Conservation (phyloP, 83 land plant species). For the Thuja plicata region DNA sequence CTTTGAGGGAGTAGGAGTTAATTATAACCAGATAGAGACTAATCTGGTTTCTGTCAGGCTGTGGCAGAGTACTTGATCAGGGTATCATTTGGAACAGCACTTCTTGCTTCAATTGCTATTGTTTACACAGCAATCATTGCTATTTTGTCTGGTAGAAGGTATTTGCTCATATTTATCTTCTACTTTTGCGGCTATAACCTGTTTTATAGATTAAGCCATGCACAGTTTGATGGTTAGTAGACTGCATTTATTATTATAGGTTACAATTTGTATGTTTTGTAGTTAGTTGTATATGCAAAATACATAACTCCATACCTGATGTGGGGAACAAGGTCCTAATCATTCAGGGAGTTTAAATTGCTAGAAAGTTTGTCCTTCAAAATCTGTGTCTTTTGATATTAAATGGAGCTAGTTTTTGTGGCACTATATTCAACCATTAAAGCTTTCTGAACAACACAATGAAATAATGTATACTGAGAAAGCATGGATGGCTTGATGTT, state of each 20-base stretch:
- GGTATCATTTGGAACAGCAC: slow-evolving; percentile 92
- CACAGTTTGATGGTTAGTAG: neutral
- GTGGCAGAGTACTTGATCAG: slow-evolving; percentile 78
- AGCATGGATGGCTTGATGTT: neutral
- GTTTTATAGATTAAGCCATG: neutral
- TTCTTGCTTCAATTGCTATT: slow-evolving; percentile 87
- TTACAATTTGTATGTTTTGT: slow-evolving; percentile 5
- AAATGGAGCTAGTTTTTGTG: neutral
- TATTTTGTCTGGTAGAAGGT: slow-evolving; percentile 79
- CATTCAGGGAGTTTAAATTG: neutral
- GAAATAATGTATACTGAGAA: neutral
- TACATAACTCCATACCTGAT: neutral
- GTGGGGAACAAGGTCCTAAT: neutral
- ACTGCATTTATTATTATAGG: neutral
- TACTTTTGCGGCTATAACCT: neutral
- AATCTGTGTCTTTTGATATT: neutral
- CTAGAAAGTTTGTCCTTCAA: neutral
- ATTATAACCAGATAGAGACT: slow-evolving; percentile 5
- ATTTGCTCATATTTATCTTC: neutral
- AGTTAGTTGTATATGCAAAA: neutral
- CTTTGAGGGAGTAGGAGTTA: slow-evolving; percentile 1
- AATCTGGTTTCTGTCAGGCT: slow-evolving; percentile 42
- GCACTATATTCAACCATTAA: neutral
- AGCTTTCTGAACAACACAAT: neutral
- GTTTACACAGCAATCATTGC: slow-evolving; percentile 91